phyloP scores from a whole-genome alignment of 1,284 basidiomycete genomes.

The Somion occarium region DNA sequence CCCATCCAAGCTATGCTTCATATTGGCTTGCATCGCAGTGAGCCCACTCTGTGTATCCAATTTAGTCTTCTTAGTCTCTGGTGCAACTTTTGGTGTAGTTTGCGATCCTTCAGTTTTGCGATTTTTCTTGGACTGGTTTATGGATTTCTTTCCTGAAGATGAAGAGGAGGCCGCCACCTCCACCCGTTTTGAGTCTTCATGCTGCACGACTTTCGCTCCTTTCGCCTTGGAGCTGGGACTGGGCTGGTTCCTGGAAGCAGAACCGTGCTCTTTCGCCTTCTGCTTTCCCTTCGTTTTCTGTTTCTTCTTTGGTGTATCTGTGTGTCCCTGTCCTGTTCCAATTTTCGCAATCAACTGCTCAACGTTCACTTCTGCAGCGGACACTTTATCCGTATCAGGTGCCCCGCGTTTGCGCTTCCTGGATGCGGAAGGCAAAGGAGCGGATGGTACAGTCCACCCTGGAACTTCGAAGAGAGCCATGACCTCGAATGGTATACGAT shows the following conservation, averaged over 20 bases:
- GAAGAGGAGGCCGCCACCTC: conserved; percentile 12
- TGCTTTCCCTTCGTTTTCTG: conserved; percentile 15
- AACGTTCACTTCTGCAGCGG: conserved; percentile 59
- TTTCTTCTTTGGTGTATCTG: conserved; percentile 10
- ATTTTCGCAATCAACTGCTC: conserved; percentile 75
- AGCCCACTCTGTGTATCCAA: conserved; percentile 31
- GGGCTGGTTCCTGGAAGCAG: background rate
- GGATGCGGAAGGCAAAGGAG: conserved; percentile 34
- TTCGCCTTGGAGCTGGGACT: background rate
- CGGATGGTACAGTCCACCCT: conserved; percentile 59
- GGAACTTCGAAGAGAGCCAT: conserved; percentile 68
- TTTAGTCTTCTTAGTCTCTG: background rate
- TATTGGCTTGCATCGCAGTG: conserved; percentile 68
- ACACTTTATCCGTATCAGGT: conserved; percentile 32
- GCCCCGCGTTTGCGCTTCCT: conserved; percentile 66
- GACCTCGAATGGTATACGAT: background rate
- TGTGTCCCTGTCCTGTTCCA: conserved; percentile 24
- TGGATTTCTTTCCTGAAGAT: conserved; percentile 26
- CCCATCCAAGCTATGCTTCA: conserved; percentile 78
- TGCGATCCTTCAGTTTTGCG: conserved; percentile 3
- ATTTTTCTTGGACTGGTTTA: conserved; percentile 23
- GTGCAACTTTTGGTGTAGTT: background rate
- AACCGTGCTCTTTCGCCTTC: background rate
- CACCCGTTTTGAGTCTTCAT: conserved; percentile 18
- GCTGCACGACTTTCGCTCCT: background rate